Evolutionary conservation across 179 eudicot genomes (phyloP).

Genomic region (Dionaea muscipula): DNA sequence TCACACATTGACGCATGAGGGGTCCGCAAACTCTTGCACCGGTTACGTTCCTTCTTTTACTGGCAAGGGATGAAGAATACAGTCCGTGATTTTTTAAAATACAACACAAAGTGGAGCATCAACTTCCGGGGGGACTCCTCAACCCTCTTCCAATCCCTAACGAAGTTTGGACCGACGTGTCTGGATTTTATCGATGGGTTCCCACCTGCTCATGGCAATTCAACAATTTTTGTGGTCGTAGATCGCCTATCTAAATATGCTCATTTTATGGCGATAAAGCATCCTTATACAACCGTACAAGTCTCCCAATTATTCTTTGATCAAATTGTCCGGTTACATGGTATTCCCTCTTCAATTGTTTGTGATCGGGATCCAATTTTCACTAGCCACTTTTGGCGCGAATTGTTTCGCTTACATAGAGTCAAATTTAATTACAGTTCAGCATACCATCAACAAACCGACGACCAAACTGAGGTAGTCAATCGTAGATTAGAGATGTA

Average conservation of each 20-base stretch:
- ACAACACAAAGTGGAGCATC: neutral
- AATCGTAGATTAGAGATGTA: slow-evolving; percentile 4
- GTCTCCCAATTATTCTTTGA: slow-evolving; percentile 3
- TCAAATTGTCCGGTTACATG: slow-evolving; percentile 5
- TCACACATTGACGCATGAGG: too few species aligned
- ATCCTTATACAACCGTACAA: neutral
- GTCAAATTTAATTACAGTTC: slow-evolving; percentile 1
- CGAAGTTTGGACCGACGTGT: slow-evolving; percentile 8
- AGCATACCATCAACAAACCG: neutral
- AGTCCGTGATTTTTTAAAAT: neutral
- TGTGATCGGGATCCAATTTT: slow-evolving; percentile 7
- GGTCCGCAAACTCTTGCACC: neutral
- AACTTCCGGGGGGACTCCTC: slow-evolving; percentile 1
- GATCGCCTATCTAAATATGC: neutral
- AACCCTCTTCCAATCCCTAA: neutral
- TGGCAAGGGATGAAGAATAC: neutral
- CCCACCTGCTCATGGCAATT: neutral
- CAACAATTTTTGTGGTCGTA: neutral
- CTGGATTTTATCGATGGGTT: slow-evolving; percentile 12
- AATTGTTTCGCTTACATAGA: slow-evolving; percentile 4
- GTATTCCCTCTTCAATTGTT: slow-evolving; percentile 5
- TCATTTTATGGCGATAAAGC: slow-evolving; percentile 3
- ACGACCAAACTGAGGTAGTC: slow-evolving; percentile 1
- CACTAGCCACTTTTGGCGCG: neutral
- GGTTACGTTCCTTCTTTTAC: neutral